Conservation (phyloP, 495 filamentous ascomycete species). For the Penicillium bialowiezense region DNA sequence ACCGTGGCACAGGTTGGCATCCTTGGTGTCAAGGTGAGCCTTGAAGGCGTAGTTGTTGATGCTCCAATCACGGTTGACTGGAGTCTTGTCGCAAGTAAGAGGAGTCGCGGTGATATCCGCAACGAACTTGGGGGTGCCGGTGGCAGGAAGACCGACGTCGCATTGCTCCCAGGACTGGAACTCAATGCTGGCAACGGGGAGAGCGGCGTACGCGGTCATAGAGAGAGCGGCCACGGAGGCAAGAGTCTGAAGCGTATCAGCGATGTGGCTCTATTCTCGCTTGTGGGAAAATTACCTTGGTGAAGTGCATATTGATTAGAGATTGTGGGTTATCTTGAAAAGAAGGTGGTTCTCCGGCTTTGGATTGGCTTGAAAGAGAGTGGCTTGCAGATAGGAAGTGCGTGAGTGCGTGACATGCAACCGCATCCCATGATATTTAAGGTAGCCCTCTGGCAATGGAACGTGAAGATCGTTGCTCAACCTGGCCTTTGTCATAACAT, state of each 20-base stretch:
- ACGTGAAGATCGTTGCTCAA: conserved; percentile 12
- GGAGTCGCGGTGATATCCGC: conserved; percentile 14
- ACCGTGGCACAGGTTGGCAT: conserved; percentile 18
- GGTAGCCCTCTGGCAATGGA: conserved; percentile 4
- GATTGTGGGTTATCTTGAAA: background rate
- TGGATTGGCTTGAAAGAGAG: conserved; percentile 3
- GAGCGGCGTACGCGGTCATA: conserved; percentile 15
- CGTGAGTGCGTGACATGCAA: background rate
- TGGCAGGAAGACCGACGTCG: conserved; percentile 12
- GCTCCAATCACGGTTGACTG: conserved; percentile 24
- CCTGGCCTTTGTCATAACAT: conserved; percentile 3
- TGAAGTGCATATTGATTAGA: conserved; percentile 15
- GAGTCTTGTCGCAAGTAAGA: conserved; percentile 22
- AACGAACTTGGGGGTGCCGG: conserved; percentile 17
- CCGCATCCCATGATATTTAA: conserved; percentile 12
- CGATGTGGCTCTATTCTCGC: background rate
- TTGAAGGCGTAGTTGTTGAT: conserved; percentile 25
- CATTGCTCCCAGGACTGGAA: conserved; percentile 26
- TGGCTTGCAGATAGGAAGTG: background rate
- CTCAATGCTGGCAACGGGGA: conserved; percentile 22
- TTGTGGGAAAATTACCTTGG: conserved; percentile 3
- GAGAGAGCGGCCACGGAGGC: conserved; percentile 18
- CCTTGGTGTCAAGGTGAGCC: conserved; percentile 22
- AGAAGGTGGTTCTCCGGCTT: conserved; percentile 3
- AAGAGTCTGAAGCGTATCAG: conserved; percentile 16